Conservation (phyloP, 805 yeast species). For the Blastobotrys parvus region DNA sequence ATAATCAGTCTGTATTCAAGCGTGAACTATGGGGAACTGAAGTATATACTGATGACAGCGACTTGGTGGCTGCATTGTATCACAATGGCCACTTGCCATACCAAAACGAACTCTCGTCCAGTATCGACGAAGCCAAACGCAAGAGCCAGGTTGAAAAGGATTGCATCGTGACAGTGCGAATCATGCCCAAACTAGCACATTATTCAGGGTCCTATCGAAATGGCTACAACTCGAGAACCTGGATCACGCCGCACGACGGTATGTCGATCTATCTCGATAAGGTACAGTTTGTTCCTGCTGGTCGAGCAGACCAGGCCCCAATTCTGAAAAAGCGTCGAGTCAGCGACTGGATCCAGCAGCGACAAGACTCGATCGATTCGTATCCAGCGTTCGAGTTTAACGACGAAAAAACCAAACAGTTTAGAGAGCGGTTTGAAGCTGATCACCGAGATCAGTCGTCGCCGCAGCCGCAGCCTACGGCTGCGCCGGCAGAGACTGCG, state of each 20-base stretch:
- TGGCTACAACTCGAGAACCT: constrained; percentile 66
- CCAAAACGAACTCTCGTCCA: constrained; percentile 19
- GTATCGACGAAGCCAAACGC: not conserved
- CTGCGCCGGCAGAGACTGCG: too few species aligned
- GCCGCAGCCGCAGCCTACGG: too few species aligned
- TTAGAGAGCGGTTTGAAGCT: not conserved
- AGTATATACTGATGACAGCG: constrained; percentile 90
- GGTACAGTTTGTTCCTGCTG: constrained; percentile 32
- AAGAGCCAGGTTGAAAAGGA: constrained; percentile 28
- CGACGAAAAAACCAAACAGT: not conserved
- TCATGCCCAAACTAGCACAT: constrained; percentile 59
- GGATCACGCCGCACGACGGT: constrained; percentile 75
- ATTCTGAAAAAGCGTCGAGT: constrained; percentile 24
- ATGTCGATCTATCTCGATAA: constrained; percentile 55
- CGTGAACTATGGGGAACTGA: constrained; percentile 87
- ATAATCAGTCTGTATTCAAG: constrained; percentile 33
- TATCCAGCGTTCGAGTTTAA: not conserved
- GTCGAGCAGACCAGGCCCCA: constrained; percentile 28
- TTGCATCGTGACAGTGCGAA: constrained; percentile 45
- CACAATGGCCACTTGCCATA: constrained; percentile 61
- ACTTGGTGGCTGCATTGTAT: constrained; percentile 60
- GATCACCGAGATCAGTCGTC: too few species aligned
- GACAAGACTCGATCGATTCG: not conserved
- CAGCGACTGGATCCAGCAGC: constrained; percentile 22
- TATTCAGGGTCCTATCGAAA: constrained; percentile 62